Base-by-base conservation (phyloP, 2,329 filamentous ascomycete species). In the Diplodia scrobiculata region DNA sequence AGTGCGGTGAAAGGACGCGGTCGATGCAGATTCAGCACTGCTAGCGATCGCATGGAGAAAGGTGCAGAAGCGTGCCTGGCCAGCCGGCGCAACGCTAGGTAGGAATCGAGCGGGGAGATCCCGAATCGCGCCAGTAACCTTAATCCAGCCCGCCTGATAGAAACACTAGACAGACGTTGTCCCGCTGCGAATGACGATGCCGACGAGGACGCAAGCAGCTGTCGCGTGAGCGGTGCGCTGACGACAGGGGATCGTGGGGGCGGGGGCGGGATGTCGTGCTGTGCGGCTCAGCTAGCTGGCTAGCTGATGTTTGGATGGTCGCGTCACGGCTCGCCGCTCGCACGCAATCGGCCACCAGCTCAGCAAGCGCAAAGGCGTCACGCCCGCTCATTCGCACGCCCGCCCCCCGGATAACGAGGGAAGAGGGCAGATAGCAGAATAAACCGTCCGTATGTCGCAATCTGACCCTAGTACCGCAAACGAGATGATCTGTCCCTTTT, bases 391-490 rank as follows among this genome's bases (percentile, higher is more conserved):
- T 45, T 45, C 41, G 41, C 41, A 19, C 41, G 41, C 14, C 14
- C 38, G 14, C 14, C 14, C 9, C 53, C 38, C 54, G 14, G n/a
- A 7, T 9, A n/a, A n/a, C 17, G n/a, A n/a, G 4, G 38, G n/a
- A 19, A 10, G 17, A 1, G 9, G 10, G 41, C 25, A 19, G 41
- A 45, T 45, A 45, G 41, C 41, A 45, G 13, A 62, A 62, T 45
- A 34, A 50, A 34, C n/a, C 25, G 58, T 21, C 29, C 58, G 29
- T 50, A 62, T 62, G 58, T 62, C 58, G 58, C 58, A 62, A 62
- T 62, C 58, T 36, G 58, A 62, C 58, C 58, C 58, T 50, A 62
- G 55, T 55, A 21, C 32, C 32, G 21, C n/a, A 62, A 50, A 45
- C 9, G 27, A 62, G 27, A 29, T 32, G 17, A 48, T 45, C 55